Evolutionary conservation across 805 yeast species (phyloP).

Genomic region (Candida nonsorbophila): DNA sequence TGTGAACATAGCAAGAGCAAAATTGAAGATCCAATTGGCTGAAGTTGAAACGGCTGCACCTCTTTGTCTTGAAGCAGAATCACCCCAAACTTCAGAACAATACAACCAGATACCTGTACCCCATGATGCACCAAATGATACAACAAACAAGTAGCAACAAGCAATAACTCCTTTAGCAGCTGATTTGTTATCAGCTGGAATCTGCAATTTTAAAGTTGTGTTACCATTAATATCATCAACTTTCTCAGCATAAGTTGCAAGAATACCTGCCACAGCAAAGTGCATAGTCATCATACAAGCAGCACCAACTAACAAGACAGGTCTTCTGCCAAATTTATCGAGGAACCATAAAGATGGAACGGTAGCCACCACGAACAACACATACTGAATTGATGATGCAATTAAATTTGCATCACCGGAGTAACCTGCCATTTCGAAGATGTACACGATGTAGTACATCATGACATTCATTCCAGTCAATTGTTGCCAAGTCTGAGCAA

Average conservation of each 20-base stretch:
- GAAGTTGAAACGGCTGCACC: slow-evolving; percentile 62
- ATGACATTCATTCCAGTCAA: slow-evolving; percentile 61
- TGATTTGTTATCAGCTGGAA: slow-evolving; percentile 23
- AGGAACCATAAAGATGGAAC: slow-evolving; percentile 52
- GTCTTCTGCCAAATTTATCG: slow-evolving; percentile 63
- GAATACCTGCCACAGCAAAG: slow-evolving; percentile 29
- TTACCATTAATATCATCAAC: slow-evolving; percentile 16
- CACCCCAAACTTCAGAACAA: slow-evolving; percentile 56
- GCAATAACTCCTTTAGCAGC: slow-evolving; percentile 42
- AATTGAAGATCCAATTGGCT: slow-evolving; percentile 62
- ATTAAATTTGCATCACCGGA: slow-evolving; percentile 44
- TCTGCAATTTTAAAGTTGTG: slow-evolving; percentile 23
- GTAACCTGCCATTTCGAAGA: slow-evolving; percentile 60
- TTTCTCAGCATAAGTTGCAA: slow-evolving; percentile 32
- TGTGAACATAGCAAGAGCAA: slow-evolving; percentile 58
- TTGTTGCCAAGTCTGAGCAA: slow-evolving; percentile 55
- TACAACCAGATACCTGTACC: slow-evolving; percentile 53
- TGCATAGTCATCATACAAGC: slow-evolving; percentile 32
- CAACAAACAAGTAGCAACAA: slow-evolving; percentile 48
- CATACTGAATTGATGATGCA: slow-evolving; percentile 52
- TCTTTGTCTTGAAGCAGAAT: slow-evolving; percentile 49
- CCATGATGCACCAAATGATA: slow-evolving; percentile 48
- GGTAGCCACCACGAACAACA: slow-evolving; percentile 48
- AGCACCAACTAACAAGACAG: slow-evolving; percentile 43
- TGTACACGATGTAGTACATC: slow-evolving; percentile 61